Conservation (phyloP, 1,284 basidiomycete genomes). For the Malassezia vespertilionis region DNA sequence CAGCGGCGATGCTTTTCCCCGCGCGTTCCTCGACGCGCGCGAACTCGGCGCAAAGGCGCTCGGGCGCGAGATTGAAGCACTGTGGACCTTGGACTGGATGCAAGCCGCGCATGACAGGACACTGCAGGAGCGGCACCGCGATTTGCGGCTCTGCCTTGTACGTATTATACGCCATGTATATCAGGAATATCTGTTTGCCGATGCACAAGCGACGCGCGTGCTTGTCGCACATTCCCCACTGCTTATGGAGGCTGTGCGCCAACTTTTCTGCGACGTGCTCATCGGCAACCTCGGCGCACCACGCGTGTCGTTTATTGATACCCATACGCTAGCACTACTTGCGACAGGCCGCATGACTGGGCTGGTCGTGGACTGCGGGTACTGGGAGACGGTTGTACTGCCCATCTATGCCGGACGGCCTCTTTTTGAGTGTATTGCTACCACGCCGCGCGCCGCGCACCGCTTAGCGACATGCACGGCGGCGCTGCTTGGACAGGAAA, state of each 20-base stretch:
- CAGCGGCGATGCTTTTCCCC: slow-evolving; percentile 36
- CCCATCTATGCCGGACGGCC: slow-evolving; percentile 53
- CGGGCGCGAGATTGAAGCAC: slow-evolving; percentile 18
- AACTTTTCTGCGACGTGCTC: slow-evolving; percentile 69
- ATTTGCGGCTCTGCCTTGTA: slow-evolving; percentile 25
- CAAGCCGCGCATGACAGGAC: slow-evolving; percentile 14
- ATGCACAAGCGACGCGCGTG: slow-evolving; percentile 84
- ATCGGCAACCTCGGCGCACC: slow-evolving; percentile 84
- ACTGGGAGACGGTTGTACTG: slow-evolving; percentile 73
- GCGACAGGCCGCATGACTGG: slow-evolving; percentile 79
- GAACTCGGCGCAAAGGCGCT: background rate
- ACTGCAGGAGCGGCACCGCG: slow-evolving; percentile 20
- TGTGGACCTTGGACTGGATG: slow-evolving; percentile 35
- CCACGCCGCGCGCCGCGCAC: slow-evolving; percentile 24
- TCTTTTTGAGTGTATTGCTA: slow-evolving; percentile 14
- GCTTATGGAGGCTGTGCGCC: slow-evolving; percentile 72
- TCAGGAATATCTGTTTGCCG: slow-evolving; percentile 63
- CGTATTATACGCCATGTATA: slow-evolving; percentile 29
- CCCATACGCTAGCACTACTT: slow-evolving; percentile 70
- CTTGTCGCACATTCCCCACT: slow-evolving; percentile 81
- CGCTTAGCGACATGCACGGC: slow-evolving; percentile 19
- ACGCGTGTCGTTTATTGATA: slow-evolving; percentile 66
- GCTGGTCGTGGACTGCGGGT: slow-evolving; percentile 80
- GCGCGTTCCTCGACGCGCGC: slow-evolving; percentile 39
- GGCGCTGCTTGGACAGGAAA: slow-evolving; percentile 17